Evolutionary conservation across 371 early-diverging fungal genomes (phyloP).

Genomic region (Coemansia sp.): DNA sequence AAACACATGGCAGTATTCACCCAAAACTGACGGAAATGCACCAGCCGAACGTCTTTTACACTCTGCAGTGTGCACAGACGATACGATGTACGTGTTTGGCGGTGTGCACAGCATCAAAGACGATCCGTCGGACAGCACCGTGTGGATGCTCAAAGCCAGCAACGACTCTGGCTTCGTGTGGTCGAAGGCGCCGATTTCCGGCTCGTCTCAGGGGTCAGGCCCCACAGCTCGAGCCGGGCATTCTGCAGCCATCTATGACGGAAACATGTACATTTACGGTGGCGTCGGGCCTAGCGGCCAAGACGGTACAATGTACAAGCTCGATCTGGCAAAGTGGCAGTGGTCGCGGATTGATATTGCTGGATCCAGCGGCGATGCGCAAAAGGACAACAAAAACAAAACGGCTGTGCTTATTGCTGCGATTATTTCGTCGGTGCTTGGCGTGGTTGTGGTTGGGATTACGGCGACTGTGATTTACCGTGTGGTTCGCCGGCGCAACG

Average conservation of each 20-base stretch:
- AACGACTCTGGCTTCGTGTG: slow-evolving; percentile 17
- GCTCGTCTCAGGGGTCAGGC: slow-evolving; percentile 16
- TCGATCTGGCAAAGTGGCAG: slow-evolving; percentile 38
- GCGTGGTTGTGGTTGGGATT: slow-evolving; percentile 45
- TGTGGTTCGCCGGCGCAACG: slow-evolving; percentile 21
- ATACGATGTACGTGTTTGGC: slow-evolving; percentile 51
- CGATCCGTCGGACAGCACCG: slow-evolving; percentile 44
- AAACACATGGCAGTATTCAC: slow-evolving; percentile 40
- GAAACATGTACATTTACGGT: slow-evolving; percentile 49
- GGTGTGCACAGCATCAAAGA: slow-evolving; percentile 26
- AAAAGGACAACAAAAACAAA: slow-evolving; percentile 15
- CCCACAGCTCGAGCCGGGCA: slow-evolving; percentile 49
- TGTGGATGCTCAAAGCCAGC: slow-evolving; percentile 49
- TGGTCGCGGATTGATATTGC: slow-evolving; percentile 34
- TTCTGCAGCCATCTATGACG: slow-evolving; percentile 31
- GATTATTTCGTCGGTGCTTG: slow-evolving; percentile 45
- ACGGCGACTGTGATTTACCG: slow-evolving; percentile 41
- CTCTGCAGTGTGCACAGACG: slow-evolving; percentile 44
- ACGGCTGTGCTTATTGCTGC: slow-evolving; percentile 50
- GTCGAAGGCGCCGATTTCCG: slow-evolving; percentile 46
- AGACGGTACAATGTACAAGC: slow-evolving; percentile 47
- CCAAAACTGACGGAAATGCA: slow-evolving; percentile 18
- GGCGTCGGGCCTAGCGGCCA: slow-evolving; percentile 39
- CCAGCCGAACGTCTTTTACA: slow-evolving; percentile 48
- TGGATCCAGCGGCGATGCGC: slow-evolving; percentile 11